A percentile compares a stretch with the other conserved stretches of the same genome.
These are phyloP conservation scores for Lachancea lanzarotensis DNA, from an alignment of 805 yeast species.

Conservation along the genomic window DNA sequence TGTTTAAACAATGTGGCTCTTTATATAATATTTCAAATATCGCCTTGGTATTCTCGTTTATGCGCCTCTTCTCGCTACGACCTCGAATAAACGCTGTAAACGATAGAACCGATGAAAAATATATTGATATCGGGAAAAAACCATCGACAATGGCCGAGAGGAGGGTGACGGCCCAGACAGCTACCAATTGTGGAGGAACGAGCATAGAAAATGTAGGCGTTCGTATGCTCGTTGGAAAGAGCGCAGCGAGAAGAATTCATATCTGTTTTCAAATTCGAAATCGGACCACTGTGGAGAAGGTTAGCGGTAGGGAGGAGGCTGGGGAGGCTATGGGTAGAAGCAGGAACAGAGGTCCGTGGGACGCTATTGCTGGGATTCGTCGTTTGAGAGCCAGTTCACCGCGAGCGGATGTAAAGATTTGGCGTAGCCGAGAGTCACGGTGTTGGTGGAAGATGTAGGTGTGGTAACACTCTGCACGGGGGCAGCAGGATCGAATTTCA, in stretches of 20 bases:
- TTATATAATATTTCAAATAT: neutral
- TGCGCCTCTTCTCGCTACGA: neutral
- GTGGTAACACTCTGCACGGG: neutral
- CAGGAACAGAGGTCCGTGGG: too few species aligned
- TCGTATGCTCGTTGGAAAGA: neutral
- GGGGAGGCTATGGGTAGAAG: neutral
- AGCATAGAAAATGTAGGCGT: neutral
- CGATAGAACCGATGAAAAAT: neutral
- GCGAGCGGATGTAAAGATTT: slow-evolving; percentile 68
- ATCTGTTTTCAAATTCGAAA: neutral
- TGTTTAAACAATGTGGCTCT: neutral
- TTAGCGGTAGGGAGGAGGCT: neutral
- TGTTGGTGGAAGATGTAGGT: slow-evolving; percentile 10
- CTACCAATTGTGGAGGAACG: neutral
- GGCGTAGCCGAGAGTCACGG: slow-evolving; percentile 26
- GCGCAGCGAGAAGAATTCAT: neutral
- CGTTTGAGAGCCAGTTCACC: slow-evolving; percentile 54
- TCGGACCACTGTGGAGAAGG: neutral
- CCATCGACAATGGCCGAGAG: neutral
- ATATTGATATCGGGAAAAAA: neutral
- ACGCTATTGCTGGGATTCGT: slow-evolving; percentile 20
- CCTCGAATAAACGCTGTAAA: neutral
- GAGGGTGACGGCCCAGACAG: neutral
- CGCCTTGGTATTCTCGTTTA: neutral
- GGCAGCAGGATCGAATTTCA: slow-evolving; percentile 21